A percentile compares a stretch with the other conserved stretches of the same genome.
Conservation (phyloP, 2,329 filamentous ascomycete genomes). For the Talaromyces rugulosus region DNA sequence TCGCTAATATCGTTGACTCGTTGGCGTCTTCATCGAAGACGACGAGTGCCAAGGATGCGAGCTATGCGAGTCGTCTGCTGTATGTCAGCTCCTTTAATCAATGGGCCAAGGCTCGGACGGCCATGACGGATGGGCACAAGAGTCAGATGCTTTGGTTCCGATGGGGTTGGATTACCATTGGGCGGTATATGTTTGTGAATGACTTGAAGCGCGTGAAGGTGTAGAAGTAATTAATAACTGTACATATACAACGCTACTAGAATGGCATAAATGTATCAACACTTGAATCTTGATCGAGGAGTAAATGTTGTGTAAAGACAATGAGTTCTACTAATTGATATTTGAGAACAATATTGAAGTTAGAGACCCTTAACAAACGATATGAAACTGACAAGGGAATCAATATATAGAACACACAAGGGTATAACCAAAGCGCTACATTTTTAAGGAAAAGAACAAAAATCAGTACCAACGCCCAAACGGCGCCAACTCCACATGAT, state of each 20-base stretch:
- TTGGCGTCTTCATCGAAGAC: slow-evolving; percentile 18
- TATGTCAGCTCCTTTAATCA: slow-evolving; percentile 65
- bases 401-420: background rate
- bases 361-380: background rate
- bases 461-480: background rate
- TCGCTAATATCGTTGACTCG: slow-evolving; percentile 28
- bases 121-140: slow-evolving; percentile 85
- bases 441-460: background rate
- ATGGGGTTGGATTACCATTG: slow-evolving; percentile 88
- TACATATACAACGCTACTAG: background rate
- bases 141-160: slow-evolving; percentile 99
- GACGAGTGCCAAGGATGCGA: slow-evolving; percentile 48
- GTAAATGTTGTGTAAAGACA: background rate
- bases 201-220: slow-evolving; percentile 65
- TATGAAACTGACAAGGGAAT: background rate
- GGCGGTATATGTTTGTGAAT: slow-evolving; percentile 94
- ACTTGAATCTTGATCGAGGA: background rate
- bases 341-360: background rate
- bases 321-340: background rate
- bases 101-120: slow-evolving; percentile 67
- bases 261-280: background rate
- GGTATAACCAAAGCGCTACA: background rate
- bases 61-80: slow-evolving; percentile 54
- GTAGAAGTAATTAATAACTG: slow-evolving; percentile 12
- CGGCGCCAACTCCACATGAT: background rate